Evolutionary conservation across 2,329 filamentous ascomycete genomes (phyloP).

Genomic region (Epichloe typhina): DNA sequence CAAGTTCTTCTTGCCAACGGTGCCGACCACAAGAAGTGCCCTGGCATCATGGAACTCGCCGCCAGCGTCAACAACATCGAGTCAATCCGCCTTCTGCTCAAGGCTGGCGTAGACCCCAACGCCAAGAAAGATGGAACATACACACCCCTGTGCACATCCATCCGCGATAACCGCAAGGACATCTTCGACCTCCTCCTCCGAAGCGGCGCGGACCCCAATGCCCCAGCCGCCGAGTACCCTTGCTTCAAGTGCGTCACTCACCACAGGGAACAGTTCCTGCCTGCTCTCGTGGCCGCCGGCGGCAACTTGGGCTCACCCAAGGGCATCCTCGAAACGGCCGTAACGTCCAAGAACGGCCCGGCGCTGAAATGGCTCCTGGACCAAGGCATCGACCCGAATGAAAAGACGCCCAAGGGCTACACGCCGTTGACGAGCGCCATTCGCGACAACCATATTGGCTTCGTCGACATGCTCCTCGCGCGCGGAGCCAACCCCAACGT

Average conservation of each 20-base stretch:
- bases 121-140: constrained; percentile 52
- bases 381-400: constrained; percentile 46
- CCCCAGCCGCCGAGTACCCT: constrained; percentile 50
- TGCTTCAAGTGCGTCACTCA: constrained; percentile 57
- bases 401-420: constrained; percentile 40
- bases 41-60: constrained; percentile 52
- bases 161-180: constrained; percentile 50
- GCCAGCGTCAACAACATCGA: constrained; percentile 51
- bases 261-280: constrained; percentile 46
- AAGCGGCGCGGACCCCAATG: constrained; percentile 48
- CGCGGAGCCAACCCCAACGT: constrained; percentile 49
- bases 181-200: constrained; percentile 46
- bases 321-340: constrained; percentile 53
- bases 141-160: constrained; percentile 54
- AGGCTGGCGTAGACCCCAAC: constrained; percentile 47
- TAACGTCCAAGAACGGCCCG: constrained; percentile 47
- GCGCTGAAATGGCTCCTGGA: constrained; percentile 48
- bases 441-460: constrained; percentile 41
- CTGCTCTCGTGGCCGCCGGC: constrained; percentile 45
- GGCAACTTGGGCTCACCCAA: constrained; percentile 45
- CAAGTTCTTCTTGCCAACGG: constrained; percentile 45
- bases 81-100: constrained; percentile 42
- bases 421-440: constrained; percentile 56
- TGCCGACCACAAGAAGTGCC: constrained; percentile 45
- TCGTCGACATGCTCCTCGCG: constrained; percentile 44